Percentiles rank a stretch among this genome's conserved stretches.
Conservation (phyloP, 768 basidiomycete genomes). For the Termitomyces sp. region DNA sequence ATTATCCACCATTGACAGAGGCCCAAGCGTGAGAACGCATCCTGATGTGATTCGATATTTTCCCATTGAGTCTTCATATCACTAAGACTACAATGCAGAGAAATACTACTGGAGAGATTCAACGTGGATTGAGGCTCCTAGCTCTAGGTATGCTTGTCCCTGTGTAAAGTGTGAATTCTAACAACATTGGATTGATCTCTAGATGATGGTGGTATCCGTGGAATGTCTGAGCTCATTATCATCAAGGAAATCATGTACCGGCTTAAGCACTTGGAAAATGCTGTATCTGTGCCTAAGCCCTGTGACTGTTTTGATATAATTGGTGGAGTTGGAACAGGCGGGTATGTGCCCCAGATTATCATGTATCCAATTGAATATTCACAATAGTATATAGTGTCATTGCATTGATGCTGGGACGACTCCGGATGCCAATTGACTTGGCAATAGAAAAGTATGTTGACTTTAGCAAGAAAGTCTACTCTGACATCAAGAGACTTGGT, state of each 20-base stretch:
- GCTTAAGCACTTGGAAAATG: background rate
- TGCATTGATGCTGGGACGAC: background rate
- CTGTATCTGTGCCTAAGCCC: background rate
- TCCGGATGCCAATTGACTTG: background rate
- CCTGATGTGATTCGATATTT: background rate
- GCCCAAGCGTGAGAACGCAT: too few relatives aligned
- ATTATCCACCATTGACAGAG: too few relatives aligned
- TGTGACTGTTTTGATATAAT: too few relatives aligned
- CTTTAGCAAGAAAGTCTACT: too few relatives aligned
- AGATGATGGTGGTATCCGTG: too few relatives aligned
- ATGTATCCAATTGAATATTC: background rate
- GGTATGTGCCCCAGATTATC: background rate
- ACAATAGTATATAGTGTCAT: background rate
- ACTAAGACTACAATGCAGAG: background rate
- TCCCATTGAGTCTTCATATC: background rate
- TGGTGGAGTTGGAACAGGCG: too few relatives aligned
- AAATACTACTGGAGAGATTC: background rate
- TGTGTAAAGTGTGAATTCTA: background rate
- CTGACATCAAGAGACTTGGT: too few relatives aligned
- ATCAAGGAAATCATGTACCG: background rate
- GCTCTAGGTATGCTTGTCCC: too few relatives aligned
- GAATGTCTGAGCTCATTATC: background rate
- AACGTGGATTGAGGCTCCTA: too few relatives aligned
- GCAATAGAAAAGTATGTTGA: background rate
- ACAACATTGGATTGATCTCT: background rate